Evolutionary conservation across 2,329 filamentous ascomycete species (phyloP).

Genomic region (Aspergillus alliaceus): DNA sequence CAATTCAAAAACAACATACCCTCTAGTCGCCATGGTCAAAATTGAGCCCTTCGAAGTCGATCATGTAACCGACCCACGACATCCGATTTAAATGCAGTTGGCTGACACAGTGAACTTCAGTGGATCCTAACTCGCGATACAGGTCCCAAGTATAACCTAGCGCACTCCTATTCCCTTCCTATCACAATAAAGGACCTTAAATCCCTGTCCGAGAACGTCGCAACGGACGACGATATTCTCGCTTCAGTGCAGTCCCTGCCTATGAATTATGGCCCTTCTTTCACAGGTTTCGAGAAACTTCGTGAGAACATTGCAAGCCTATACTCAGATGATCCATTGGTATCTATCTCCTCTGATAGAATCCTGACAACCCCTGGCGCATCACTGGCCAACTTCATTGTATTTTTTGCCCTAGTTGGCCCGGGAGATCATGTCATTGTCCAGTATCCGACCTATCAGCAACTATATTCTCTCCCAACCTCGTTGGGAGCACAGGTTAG

Average conservation of each 20-base stretch:
- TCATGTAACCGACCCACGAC: not conserved
- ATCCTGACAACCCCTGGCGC: constrained; percentile 77
- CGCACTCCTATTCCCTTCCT: not conserved
- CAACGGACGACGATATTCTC: not conserved
- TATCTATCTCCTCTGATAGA: constrained; percentile 57
- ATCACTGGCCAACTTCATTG: constrained; percentile 77
- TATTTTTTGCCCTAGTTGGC: constrained; percentile 69
- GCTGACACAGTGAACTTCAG: no score
- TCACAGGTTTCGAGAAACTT: constrained; percentile 22
- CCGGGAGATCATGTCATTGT: constrained; percentile 81
- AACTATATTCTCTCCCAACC: constrained; percentile 73
- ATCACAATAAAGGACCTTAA: not conserved
- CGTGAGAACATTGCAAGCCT: constrained; percentile 31
- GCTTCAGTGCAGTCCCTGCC: not conserved
- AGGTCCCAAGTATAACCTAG: not conserved
- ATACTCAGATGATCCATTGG: constrained; percentile 52
- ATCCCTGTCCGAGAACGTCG: not conserved
- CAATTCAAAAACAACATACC: not conserved
- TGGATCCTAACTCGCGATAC: not conserved
- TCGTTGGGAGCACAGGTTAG: constrained; percentile 77
- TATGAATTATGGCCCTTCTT: not conserved
- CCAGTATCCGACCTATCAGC: constrained; percentile 86
- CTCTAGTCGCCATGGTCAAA: not conserved
- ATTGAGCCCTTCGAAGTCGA: not conserved
- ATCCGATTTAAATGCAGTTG: no score